Percentiles rank a stretch among this genome's conserved stretches.
Evolutionary conservation across 495 filamentous ascomycete species (phyloP).

Genomic region (Hypoxylon subgilvum): DNA sequence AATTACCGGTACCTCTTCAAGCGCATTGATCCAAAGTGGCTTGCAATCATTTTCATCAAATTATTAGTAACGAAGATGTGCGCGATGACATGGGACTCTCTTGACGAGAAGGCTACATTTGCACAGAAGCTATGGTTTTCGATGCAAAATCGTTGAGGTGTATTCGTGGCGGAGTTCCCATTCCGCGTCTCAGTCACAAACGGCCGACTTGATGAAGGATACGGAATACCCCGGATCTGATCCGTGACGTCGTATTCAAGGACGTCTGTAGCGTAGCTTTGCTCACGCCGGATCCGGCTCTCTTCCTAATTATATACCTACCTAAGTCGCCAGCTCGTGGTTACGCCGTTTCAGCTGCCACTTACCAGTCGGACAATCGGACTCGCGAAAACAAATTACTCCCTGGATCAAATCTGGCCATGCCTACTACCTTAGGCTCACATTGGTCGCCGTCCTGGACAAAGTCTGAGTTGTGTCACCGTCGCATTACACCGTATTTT

Average conservation of each 20-base stretch:
- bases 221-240: slow-evolving; percentile 10
- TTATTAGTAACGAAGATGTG: too few species aligned
- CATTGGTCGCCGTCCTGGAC: slow-evolving; percentile 16
- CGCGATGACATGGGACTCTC: too few species aligned
- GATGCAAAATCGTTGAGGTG: neutral
- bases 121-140: too few species aligned
- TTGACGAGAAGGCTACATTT: too few species aligned
- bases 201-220: slow-evolving; percentile 2
- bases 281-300: too few species aligned
- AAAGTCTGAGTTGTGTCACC: slow-evolving; percentile 9
- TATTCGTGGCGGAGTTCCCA: slow-evolving; percentile 6
- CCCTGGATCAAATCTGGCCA: neutral
- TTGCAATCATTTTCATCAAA: too few species aligned
- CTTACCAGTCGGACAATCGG: neutral
- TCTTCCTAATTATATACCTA: slow-evolving; percentile 27
- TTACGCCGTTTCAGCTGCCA: slow-evolving; percentile 25
- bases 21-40: too few species aligned
- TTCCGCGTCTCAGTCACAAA: slow-evolving; percentile 9
- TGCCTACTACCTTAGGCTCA: neutral
- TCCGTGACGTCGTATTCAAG: slow-evolving; percentile 7
- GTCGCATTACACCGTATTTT: slow-evolving; percentile 13
- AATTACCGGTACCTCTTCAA: too few species aligned
- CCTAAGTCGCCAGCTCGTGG: neutral
- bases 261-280: neutral
- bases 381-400: slow-evolving; percentile 1